Conservation (phyloP, 1,139 yeast genomes). For the Spathaspora sp. region DNA sequence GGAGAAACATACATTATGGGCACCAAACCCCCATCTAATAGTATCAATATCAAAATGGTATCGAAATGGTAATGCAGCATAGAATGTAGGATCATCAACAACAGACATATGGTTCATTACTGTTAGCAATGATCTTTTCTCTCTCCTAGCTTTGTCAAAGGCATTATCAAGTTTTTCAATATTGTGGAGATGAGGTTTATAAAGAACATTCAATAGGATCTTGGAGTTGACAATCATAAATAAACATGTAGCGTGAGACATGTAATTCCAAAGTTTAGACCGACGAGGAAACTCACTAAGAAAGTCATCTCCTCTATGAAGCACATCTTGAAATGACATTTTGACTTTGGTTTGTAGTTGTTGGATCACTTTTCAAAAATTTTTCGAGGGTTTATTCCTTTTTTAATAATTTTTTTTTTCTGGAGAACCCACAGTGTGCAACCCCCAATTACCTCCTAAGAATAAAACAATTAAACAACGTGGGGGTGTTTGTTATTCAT, state of each 20-base stretch:
- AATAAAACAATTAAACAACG: not conserved
- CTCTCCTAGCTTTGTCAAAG: constrained; percentile 56
- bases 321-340: constrained; percentile 76
- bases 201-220: constrained; percentile 55
- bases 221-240: constrained; percentile 68
- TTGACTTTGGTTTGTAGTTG: not conserved
- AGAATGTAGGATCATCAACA: constrained; percentile 88
- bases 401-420: not conserved
- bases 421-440: not conserved
- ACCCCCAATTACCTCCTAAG: not conserved
- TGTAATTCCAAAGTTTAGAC: constrained; percentile 58
- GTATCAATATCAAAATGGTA: constrained; percentile 62
- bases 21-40: constrained; percentile 93
- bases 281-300: constrained; percentile 61
- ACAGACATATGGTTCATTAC: constrained; percentile 97
- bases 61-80: constrained; percentile 82
- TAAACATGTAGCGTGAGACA: constrained; percentile 69
- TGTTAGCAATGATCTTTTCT: constrained; percentile 75
- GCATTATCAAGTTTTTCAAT: constrained; percentile 66
- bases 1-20: constrained; percentile 85
- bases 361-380: constrained; percentile 5
- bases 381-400: not conserved
- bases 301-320: constrained; percentile 74
- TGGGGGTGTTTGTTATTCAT: not conserved
- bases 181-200: constrained; percentile 62